Percentiles rank a stretch among this genome's conserved stretches.
phyloP scores from a whole-genome alignment of 495 filamentous ascomycete genomes.

The Aspergillus cavernicola region DNA sequence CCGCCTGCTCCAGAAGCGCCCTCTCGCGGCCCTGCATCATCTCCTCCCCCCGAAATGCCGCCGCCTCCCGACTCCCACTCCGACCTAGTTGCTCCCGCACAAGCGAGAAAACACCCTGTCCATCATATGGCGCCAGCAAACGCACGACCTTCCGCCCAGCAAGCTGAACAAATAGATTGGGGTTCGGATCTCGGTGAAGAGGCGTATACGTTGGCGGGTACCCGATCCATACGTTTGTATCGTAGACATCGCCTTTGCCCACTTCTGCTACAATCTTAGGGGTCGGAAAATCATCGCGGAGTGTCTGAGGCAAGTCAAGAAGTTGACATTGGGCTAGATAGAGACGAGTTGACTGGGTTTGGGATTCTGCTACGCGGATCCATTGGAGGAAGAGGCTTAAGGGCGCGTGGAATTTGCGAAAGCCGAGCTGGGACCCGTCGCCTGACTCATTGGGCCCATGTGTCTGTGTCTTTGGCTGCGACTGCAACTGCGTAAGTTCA shows the following conservation, averaged over 20 bases:
- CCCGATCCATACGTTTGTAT: slow-evolving; percentile 84
- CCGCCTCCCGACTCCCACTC: slow-evolving; percentile 36
- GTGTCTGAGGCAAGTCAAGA: slow-evolving; percentile 53
- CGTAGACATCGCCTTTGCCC: slow-evolving; percentile 76
- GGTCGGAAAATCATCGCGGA: slow-evolving; percentile 64
- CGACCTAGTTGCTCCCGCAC: slow-evolving; percentile 49
- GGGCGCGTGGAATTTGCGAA: slow-evolving; percentile 55
- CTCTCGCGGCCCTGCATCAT: slow-evolving; percentile 86
- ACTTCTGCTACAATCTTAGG: slow-evolving; percentile 59
- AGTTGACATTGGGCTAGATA: slow-evolving; percentile 86
- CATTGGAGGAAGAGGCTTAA: slow-evolving; percentile 56
- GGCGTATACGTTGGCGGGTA: slow-evolving; percentile 82
- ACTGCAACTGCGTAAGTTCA: slow-evolving; percentile 51
- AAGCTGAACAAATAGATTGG: slow-evolving; percentile 87
- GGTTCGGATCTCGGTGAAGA: slow-evolving; percentile 88
- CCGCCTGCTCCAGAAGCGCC: slow-evolving; percentile 56
- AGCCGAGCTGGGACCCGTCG: slow-evolving; percentile 22
- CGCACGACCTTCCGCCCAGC: slow-evolving; percentile 68
- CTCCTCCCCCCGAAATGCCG: slow-evolving; percentile 70
- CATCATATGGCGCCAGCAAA: slow-evolving; percentile 60
- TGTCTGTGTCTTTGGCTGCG: too few species aligned
- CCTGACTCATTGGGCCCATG: not conserved
- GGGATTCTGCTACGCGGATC: slow-evolving; percentile 33
- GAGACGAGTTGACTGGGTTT: slow-evolving; percentile 39
- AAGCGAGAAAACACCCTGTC: slow-evolving; percentile 54